Evolutionary conservation across 148 eudicot genomes (phyloP).

Genomic region (Rhododendron vialii): DNA sequence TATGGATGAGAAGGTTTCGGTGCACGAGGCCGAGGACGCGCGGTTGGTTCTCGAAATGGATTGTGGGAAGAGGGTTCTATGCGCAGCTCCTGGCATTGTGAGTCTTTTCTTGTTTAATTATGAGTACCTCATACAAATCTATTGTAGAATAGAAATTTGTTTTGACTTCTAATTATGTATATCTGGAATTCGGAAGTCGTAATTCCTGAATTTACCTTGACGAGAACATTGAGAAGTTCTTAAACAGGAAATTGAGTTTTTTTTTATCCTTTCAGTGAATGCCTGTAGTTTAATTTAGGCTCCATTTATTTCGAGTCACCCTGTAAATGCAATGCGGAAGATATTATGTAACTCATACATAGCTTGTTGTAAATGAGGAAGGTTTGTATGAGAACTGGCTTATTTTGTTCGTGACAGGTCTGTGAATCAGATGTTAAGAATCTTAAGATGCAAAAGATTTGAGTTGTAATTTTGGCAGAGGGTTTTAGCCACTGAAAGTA

Average conservation of each 20-base stretch:
- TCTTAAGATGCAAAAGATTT: background rate
- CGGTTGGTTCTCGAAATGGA: slow-evolving; percentile 44
- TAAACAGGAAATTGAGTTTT: background rate
- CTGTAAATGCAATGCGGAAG: background rate
- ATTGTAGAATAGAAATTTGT: background rate
- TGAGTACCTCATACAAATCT: background rate
- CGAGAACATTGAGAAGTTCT: background rate
- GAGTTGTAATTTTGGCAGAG: background rate
- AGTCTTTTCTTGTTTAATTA: slow-evolving; percentile 6
- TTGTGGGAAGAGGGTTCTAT: slow-evolving; percentile 52
- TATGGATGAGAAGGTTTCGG: slow-evolving; percentile 50
- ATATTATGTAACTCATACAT: background rate
- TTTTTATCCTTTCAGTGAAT: background rate
- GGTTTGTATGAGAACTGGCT: background rate
- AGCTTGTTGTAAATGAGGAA: background rate
- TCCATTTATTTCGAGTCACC: no score
- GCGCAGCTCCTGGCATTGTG: slow-evolving; percentile 67
- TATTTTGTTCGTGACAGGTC: background rate
- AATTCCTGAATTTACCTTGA: background rate
- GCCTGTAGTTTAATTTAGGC: background rate
- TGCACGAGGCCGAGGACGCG: slow-evolving; percentile 79
- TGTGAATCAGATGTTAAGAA: background rate
- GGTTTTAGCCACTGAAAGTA: background rate
- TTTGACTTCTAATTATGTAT: background rate
- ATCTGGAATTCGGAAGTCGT: background rate